Percentiles rank a stretch among this genome's conserved stretches.
Conservation (phyloP, 2,329 filamentous ascomycete species). For the Diaporthe nobilis region DNA sequence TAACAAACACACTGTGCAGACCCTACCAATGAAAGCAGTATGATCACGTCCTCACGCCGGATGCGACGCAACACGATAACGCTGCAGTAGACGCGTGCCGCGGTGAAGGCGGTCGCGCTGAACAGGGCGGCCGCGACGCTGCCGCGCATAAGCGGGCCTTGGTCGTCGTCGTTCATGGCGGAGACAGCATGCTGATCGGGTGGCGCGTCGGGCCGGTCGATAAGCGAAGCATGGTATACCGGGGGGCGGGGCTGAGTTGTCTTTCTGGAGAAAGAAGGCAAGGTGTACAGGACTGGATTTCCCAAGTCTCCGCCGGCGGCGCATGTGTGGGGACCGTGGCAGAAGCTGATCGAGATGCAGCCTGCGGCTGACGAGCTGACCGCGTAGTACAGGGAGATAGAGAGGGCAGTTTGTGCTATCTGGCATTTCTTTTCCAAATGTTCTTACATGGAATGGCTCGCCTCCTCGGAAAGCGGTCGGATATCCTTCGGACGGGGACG, state of each 20-base stretch:
- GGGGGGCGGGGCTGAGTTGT: neutral
- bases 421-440: neutral
- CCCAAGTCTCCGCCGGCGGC: neutral
- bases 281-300: neutral
- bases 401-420: neutral
- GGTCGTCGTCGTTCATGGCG: constrained; percentile 8
- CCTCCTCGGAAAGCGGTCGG: neutral
- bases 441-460: neutral
- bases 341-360: neutral
- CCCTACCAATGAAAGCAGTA: neutral
- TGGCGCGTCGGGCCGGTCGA: constrained; percentile 22
- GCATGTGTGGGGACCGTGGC: neutral
- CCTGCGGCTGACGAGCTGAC: neutral
- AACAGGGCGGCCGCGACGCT: constrained; percentile 20
- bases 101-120: constrained; percentile 13
- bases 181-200: neutral
- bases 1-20: neutral
- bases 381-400: neutral
- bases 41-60: neutral
- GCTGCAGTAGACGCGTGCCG: constrained; percentile 14
- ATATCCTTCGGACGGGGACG: neutral
- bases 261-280: neutral
- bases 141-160: constrained; percentile 18
- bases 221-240: neutral
- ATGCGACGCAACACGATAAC: neutral